Conservation (phyloP, 1,284 basidiomycete genomes). For the Boletellus dicymbophilus region DNA sequence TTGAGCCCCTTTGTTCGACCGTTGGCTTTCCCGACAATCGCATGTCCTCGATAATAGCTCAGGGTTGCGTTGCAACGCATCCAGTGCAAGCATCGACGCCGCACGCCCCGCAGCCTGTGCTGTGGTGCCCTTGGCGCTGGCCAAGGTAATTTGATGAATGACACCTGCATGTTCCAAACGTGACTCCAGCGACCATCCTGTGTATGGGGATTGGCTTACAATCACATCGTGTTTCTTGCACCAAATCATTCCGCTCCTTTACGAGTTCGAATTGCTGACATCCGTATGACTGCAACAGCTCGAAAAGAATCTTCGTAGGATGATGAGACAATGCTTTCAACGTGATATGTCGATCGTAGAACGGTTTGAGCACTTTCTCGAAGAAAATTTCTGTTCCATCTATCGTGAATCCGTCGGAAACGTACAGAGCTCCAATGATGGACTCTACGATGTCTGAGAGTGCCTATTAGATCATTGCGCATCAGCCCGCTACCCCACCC, state of each 20-base stretch:
- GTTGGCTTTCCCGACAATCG: slow-evolving; percentile 52
- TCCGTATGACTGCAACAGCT: slow-evolving; percentile 66
- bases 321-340: slow-evolving; percentile 71
- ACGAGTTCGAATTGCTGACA: slow-evolving; percentile 63
- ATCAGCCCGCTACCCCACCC: slow-evolving; percentile 13
- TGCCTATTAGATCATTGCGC: slow-evolving; percentile 44
- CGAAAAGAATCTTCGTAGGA: slow-evolving; percentile 72
- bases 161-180: slow-evolving; percentile 45
- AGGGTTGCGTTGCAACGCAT: slow-evolving; percentile 63
- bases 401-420: slow-evolving; percentile 69
- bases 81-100: slow-evolving; percentile 61
- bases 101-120: slow-evolving; percentile 54
- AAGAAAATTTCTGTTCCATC: slow-evolving; percentile 64
- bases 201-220: slow-evolving; percentile 41
- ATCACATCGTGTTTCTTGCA: slow-evolving; percentile 43
- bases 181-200: slow-evolving; percentile 7
- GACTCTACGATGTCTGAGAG: slow-evolving; percentile 80
- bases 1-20: slow-evolving; percentile 43
- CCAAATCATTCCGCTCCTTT: slow-evolving; percentile 43
- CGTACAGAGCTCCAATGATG: slow-evolving; percentile 71
- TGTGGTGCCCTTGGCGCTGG: slow-evolving; percentile 54
- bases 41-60: slow-evolving; percentile 62
- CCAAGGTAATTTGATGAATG: slow-evolving; percentile 63
- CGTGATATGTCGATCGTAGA: slow-evolving; percentile 71
- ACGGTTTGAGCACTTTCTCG: slow-evolving; percentile 65